Evolutionary conservation across 2,329 filamentous ascomycete genomes (phyloP).

Genomic region (Penicillium sp.): DNA sequence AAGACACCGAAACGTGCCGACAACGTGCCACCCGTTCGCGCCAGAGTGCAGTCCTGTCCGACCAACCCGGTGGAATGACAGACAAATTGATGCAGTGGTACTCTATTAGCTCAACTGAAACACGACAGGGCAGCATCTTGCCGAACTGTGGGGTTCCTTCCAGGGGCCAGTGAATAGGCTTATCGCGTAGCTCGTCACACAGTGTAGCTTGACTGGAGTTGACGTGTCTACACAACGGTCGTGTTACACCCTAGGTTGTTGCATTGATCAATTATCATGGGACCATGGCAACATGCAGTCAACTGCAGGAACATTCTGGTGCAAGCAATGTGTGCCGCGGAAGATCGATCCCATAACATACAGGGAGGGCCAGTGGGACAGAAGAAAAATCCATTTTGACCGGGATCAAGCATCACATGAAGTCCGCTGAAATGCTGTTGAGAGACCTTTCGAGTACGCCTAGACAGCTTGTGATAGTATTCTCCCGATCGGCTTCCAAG

Average conservation of each 20-base stretch:
- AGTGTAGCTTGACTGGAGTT: background rate
- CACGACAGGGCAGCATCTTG: background rate
- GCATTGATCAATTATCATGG: too few species aligned
- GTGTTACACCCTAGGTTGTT: background rate
- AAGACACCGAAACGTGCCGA: background rate
- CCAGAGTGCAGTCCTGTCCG: too few species aligned
- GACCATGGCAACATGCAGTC: background rate
- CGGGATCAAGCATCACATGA: too few species aligned
- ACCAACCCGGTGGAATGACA: conserved; percentile 4
- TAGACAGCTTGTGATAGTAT: too few species aligned
- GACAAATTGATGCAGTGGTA: background rate
- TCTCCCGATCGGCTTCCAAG: too few species aligned
- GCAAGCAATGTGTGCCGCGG: too few species aligned
- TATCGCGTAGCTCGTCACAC: background rate
- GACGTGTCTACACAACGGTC: background rate
- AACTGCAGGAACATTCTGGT: too few species aligned
- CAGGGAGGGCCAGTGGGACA: too few species aligned
- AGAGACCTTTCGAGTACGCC: too few species aligned
- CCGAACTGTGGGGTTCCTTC: background rate
- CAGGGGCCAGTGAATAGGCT: conserved; percentile 3
- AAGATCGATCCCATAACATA: too few species aligned
- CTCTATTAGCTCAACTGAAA: background rate
- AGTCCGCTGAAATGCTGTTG: too few species aligned
- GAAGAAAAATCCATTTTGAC: too few species aligned
- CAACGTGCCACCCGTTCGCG: background rate